Evolutionary conservation across 805 yeast genomes (phyloP).

Genomic region (Kodamaea leandrae): DNA sequence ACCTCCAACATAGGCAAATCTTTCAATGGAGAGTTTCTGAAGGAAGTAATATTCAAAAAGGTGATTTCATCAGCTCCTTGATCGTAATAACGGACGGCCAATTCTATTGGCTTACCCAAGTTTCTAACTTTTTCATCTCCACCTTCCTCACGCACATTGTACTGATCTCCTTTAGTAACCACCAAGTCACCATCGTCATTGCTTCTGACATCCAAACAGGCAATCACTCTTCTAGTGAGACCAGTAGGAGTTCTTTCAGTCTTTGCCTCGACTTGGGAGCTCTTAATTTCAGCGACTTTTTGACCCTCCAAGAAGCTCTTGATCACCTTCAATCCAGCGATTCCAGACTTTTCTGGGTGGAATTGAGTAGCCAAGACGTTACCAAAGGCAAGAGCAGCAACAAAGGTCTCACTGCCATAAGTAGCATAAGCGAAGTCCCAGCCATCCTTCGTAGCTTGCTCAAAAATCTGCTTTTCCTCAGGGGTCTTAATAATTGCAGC

Average conservation of each 20-base stretch:
- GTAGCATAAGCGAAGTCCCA: constrained; percentile 75
- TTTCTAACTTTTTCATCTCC: constrained; percentile 69
- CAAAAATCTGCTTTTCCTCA: constrained; percentile 21
- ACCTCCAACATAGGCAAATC: constrained; percentile 97
- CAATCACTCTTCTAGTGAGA: constrained; percentile 85
- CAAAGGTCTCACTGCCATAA: constrained; percentile 76
- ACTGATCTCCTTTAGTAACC: constrained; percentile 98
- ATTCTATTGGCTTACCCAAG: constrained; percentile 92
- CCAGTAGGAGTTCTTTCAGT: constrained; percentile 48
- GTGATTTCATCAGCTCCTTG: constrained; percentile 99
- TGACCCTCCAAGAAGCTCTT: constrained; percentile 62
- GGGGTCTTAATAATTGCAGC: constrained; percentile 63
- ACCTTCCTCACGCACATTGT: constrained; percentile 78
- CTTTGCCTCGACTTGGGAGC: constrained; percentile 12
- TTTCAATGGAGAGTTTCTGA: constrained; percentile 86
- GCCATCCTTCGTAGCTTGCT: constrained; percentile 31
- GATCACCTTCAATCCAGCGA: constrained; percentile 79
- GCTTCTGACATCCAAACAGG: constrained; percentile 94
- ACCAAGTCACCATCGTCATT: constrained; percentile 94
- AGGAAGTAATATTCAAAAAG: constrained; percentile 91
- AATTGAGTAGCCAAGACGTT: constrained; percentile 94
- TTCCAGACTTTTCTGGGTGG: constrained; percentile 98
- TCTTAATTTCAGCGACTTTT: constrained; percentile 19
- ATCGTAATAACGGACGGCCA: constrained; percentile 83
- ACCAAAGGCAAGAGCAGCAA: constrained; percentile 75